A percentile compares a stretch with the other conserved stretches of the same genome.
phyloP scores from a whole-genome alignment of 768 basidiomycete species.

The Infundibulicybe gibba region DNA sequence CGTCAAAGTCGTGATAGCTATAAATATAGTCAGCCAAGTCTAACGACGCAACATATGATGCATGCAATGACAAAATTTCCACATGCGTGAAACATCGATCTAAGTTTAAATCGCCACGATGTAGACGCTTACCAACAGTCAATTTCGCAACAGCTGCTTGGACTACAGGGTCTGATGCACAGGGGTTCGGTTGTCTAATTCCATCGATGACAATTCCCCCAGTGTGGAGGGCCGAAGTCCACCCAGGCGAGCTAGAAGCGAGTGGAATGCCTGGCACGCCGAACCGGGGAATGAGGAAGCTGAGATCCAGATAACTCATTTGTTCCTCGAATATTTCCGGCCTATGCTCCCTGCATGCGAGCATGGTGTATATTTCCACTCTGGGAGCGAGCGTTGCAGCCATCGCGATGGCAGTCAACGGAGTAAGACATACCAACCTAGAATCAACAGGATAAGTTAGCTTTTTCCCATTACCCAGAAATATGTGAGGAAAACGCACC shows the following conservation, averaged over 20 bases:
- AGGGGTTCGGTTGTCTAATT: conserved; percentile 24
- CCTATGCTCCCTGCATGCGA: conserved; percentile 66
- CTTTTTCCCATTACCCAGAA: background rate
- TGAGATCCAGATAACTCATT: background rate
- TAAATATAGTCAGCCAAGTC: background rate
- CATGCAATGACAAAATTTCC: background rate
- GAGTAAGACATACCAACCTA: conserved; percentile 58
- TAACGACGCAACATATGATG: background rate
- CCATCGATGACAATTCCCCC: background rate
- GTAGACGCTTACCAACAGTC: conserved; percentile 48
- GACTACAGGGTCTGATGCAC: conserved; percentile 68
- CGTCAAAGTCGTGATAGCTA: conserved; percentile 6
- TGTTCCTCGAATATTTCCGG: conserved; percentile 45
- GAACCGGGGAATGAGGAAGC: conserved; percentile 4
- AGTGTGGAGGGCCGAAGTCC: background rate
- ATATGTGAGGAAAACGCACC: conserved; percentile 40
- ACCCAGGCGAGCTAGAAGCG: background rate
- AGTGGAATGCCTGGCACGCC: conserved; percentile 2
- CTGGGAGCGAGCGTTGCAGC: conserved; percentile 63
- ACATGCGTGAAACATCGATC: background rate
- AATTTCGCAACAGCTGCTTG: conserved; percentile 70
- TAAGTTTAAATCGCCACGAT: background rate
- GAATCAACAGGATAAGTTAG: conserved; percentile 3
- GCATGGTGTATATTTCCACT: conserved; percentile 70
- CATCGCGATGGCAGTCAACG: conserved; percentile 52